Conservation (phyloP, 495 filamentous ascomycete genomes). For the Penicillium steckii region DNA sequence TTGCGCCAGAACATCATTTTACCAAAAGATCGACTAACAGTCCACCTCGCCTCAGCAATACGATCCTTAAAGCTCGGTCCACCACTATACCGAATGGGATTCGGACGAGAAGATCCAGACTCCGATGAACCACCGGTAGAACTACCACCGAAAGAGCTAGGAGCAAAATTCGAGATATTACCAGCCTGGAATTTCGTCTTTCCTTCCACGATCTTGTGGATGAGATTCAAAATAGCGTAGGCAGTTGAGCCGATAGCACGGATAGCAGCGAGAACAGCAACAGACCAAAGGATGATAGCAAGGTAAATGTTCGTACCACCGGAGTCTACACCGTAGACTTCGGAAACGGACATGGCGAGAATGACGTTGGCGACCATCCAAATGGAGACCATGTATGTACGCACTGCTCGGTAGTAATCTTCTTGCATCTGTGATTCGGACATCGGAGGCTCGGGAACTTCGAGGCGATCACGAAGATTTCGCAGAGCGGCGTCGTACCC, state of each 20-base stretch:
- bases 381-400: constrained; percentile 96
- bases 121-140: constrained; percentile 28
- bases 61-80: constrained; percentile 36
- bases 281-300: constrained; percentile 88
- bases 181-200: constrained; percentile 62
- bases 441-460: constrained; percentile 61
- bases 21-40: constrained; percentile 30
- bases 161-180: constrained; percentile 34
- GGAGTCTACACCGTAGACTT: constrained; percentile 67
- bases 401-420: constrained; percentile 96
- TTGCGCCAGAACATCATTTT: constrained; percentile 50
- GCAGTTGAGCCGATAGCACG: constrained; percentile 76
- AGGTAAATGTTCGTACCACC: constrained; percentile 88
- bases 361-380: constrained; percentile 95
- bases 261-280: constrained; percentile 82
- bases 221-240: constrained; percentile 76
- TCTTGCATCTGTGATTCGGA: constrained; percentile 86
- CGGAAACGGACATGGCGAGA: constrained; percentile 90
- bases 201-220: constrained; percentile 85
- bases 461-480: constrained; percentile 89
- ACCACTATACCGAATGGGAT: constrained; percentile 35
- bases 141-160: constrained; percentile 23
- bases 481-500: constrained; percentile 97
- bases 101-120: constrained; percentile 18
- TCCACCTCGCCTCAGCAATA: constrained; percentile 37